phyloP scores from a whole-genome alignment of 208 protist species.

The Trypanosoma congolense region DNA sequence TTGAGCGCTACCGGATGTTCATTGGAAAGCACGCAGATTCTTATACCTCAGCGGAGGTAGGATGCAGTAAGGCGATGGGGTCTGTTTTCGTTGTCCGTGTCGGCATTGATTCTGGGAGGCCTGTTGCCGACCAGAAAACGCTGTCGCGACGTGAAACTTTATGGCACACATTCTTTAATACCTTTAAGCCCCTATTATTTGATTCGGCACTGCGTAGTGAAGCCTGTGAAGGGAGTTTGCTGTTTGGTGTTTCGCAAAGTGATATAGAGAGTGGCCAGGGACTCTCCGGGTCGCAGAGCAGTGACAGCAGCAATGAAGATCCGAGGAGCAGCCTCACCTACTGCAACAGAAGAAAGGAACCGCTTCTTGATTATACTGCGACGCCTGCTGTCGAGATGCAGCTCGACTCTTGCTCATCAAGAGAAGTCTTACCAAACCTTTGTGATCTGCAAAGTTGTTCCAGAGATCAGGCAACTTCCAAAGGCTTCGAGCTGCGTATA shows the following conservation, averaged over 20 bases:
- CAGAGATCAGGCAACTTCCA: neutral
- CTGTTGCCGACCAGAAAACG: conserved; percentile 3
- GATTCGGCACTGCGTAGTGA: conserved; percentile 26
- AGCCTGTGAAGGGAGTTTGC: conserved; percentile 13
- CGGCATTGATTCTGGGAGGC: conserved; percentile 16
- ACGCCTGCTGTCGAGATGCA: no score
- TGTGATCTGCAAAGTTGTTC: no score
- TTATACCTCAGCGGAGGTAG: conserved; percentile 7
- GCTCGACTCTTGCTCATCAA: no score
- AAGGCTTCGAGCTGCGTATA: neutral
- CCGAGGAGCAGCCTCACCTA: neutral
- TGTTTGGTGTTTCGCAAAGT: conserved; percentile 2
- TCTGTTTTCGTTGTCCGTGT: conserved; percentile 21
- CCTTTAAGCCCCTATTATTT: conserved; percentile 32
- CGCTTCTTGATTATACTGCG: no score
- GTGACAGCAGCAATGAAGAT: conserved; percentile 6
- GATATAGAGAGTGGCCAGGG: conserved; percentile 14
- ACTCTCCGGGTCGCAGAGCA: conserved; percentile 10
- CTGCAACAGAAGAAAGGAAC: no score
- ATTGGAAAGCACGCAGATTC: neutral
- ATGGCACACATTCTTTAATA: conserved; percentile 41
- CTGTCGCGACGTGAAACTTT: conserved; percentile 23
- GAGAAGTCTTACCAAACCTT: no score
- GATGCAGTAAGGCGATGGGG: conserved; percentile 4
- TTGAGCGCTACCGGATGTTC: conserved; percentile 36